Percentiles rank a stretch among this genome's conserved stretches.
These are phyloP conservation scores for Vicia faba DNA, from an alignment of 306 rosid genomes.

Conservation along the genomic window DNA sequence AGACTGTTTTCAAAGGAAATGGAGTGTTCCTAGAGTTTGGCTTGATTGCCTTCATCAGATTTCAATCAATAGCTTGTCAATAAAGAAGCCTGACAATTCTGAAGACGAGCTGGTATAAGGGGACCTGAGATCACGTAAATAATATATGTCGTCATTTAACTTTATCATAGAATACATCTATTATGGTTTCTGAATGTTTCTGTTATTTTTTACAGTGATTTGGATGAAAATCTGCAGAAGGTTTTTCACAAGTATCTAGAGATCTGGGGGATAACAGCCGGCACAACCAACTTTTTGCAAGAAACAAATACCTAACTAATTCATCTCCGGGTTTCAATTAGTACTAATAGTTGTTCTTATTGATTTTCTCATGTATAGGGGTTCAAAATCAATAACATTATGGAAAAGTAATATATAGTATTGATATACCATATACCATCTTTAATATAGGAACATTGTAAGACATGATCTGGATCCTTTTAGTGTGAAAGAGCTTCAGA, in stretches of 20 bases:
- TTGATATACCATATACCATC: no score
- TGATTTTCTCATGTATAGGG: no score
- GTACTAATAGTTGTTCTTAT: no score
- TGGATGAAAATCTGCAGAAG: conserved; percentile 85
- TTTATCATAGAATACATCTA: background rate
- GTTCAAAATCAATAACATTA: no score
- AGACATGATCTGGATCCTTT: conserved; percentile 71
- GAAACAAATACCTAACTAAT: no score
- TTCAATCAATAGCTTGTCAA: conserved; percentile 67
- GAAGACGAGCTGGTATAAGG: conserved; percentile 65
- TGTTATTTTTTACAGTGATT: conserved; percentile 54
- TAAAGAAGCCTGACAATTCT: conserved; percentile 54
- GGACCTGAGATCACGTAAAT: conserved; percentile 79
- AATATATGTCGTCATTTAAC: background rate
- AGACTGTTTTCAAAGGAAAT: conserved; percentile 56
- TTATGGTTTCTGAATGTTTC: conserved; percentile 3
- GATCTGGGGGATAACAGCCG: conserved; percentile 64
- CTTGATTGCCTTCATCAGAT: conserved; percentile 67
- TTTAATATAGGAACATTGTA: conserved; percentile 51
- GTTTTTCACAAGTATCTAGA: conserved; percentile 80
- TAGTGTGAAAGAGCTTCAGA: conserved; percentile 77
- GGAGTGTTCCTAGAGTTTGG: conserved; percentile 73
- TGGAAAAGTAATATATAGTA: no score
- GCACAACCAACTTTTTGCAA: conserved; percentile 60
- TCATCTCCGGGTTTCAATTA: no score